Evolutionary conservation across 1,139 yeast species (phyloP).

Genomic region (Nakaseomyces glabratus): DNA sequence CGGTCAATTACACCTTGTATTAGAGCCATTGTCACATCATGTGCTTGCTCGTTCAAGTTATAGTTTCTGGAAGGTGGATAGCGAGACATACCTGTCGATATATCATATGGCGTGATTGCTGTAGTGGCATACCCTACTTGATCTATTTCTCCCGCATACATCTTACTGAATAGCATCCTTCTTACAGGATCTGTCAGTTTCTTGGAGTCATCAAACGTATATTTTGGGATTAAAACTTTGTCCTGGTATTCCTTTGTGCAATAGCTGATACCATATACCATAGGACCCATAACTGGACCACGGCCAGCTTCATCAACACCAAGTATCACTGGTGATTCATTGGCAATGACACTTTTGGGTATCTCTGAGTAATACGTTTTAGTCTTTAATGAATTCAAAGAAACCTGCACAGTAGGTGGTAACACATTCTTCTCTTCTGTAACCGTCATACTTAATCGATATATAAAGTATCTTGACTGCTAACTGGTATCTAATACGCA

Average conservation of each 20-base stretch:
- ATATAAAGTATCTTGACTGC: no score
- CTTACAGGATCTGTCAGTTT: slow-evolving; percentile 69
- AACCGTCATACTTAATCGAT: no score
- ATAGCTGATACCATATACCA: slow-evolving; percentile 90
- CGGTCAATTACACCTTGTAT: slow-evolving; percentile 52
- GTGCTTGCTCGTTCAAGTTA: slow-evolving; percentile 92
- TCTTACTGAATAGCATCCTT: slow-evolving; percentile 46
- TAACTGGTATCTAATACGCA: no score
- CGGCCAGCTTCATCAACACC: slow-evolving; percentile 99
- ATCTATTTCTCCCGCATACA: slow-evolving; percentile 43
- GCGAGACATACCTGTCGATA: slow-evolving; percentile 79
- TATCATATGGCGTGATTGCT: slow-evolving; percentile 78
- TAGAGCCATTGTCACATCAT: slow-evolving; percentile 78
- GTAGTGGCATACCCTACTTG: slow-evolving; percentile 86
- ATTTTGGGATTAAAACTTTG: slow-evolving; percentile 40
- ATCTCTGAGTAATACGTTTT: slow-evolving; percentile 33
- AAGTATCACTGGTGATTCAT: slow-evolving; percentile 36
- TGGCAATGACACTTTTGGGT: slow-evolving; percentile 24
- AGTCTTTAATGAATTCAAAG: slow-evolving; percentile 22
- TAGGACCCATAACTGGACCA: slow-evolving; percentile 94
- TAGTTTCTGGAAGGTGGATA: slow-evolving; percentile 48
- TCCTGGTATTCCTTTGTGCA: slow-evolving; percentile 50
- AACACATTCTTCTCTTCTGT: slow-evolving; percentile 8
- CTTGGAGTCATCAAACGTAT: slow-evolving; percentile 90
- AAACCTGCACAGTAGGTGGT: slow-evolving; percentile 26